Conservation (phyloP, 176 grass and related monocot genomes). For the Carex kokanica region DNA sequence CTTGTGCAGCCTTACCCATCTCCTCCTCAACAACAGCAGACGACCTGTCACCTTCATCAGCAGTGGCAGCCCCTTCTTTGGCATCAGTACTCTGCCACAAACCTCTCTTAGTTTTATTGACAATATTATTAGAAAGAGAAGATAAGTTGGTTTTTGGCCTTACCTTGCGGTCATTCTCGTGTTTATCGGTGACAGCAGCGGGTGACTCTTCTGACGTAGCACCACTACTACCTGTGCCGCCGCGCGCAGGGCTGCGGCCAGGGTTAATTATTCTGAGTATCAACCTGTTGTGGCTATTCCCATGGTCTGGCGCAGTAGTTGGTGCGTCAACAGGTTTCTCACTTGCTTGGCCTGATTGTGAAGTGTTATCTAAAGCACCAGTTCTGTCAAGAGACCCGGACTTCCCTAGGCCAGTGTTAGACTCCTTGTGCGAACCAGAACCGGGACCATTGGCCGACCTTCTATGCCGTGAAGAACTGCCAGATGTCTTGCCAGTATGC, state of each 20-base stretch:
- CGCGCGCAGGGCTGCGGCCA: constrained; percentile 46
- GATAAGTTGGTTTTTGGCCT: constrained; percentile 49
- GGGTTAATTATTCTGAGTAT: constrained; percentile 72
- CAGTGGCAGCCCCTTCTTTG: constrained; percentile 48
- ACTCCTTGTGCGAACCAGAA: constrained; percentile 61
- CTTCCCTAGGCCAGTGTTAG: constrained; percentile 24
- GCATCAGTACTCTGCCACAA: constrained; percentile 55
- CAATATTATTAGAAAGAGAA: constrained; percentile 24
- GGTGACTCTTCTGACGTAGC: constrained; percentile 64
- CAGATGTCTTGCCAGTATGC: constrained; percentile 51
- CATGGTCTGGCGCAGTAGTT: constrained; percentile 29
- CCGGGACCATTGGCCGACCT: constrained; percentile 44
- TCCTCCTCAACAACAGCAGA: constrained; percentile 46
- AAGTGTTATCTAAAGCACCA: constrained; percentile 42
- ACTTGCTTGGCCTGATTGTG: constrained; percentile 48
- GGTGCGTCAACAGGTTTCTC: constrained; percentile 50
- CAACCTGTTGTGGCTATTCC: constrained; percentile 51
- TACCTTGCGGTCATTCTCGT: constrained; percentile 55
- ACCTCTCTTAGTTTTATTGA: constrained; percentile 44
- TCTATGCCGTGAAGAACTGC: constrained; percentile 54
- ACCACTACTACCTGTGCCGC: constrained; percentile 35
- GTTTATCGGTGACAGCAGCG: constrained; percentile 50
- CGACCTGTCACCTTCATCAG: constrained; percentile 56
- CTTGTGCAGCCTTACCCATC: constrained; percentile 40
- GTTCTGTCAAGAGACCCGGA: constrained; percentile 44